phyloP scores from a whole-genome alignment of 139 green algal genomes.

The Tetradesmus lagerheimii region DNA sequence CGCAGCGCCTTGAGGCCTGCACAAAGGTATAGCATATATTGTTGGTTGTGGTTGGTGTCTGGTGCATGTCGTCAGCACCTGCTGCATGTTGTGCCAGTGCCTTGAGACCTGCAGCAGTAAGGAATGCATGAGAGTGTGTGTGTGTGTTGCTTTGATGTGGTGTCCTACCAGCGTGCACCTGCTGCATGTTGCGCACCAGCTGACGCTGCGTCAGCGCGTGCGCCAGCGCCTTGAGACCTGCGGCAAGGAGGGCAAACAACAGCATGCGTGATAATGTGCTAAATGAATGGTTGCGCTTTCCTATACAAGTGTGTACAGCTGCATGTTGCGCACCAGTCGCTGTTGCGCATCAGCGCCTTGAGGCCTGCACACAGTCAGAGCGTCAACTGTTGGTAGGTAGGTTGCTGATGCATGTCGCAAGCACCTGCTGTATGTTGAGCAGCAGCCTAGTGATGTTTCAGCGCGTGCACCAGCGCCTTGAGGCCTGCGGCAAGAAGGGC shows the following conservation, averaged over 20 bases:
- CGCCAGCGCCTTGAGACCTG: slow-evolving; percentile 74
- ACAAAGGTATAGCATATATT: no score
- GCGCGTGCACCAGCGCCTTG: slow-evolving; percentile 51
- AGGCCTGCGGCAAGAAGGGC: slow-evolving; percentile 67
- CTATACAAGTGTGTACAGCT: slow-evolving; percentile 78
- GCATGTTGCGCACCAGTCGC: slow-evolving; percentile 67
- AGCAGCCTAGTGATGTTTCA: no score
- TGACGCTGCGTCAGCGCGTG: slow-evolving; percentile 70
- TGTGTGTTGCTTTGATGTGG: no score
- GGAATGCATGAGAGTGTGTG: no score
- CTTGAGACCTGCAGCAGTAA: slow-evolving; percentile 64
- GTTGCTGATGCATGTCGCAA: no score
- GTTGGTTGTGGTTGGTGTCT: no score
- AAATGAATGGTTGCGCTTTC: no score
- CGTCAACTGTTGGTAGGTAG: no score
- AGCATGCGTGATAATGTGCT: slow-evolving; percentile 52
- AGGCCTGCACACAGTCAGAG: no score
- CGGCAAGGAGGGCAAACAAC: not conserved
- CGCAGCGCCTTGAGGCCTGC: slow-evolving; percentile 76
- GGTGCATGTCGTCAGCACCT: no score
- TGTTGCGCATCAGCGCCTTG: slow-evolving; percentile 47
- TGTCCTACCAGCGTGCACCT: slow-evolving; percentile 90
- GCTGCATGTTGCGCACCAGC: slow-evolving; percentile 66
- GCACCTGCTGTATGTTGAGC: no score
- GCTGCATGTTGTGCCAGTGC: slow-evolving; percentile 68